phyloP scores from a whole-genome alignment of 106 monocot genomes.

The Narthecium ossifragum region DNA sequence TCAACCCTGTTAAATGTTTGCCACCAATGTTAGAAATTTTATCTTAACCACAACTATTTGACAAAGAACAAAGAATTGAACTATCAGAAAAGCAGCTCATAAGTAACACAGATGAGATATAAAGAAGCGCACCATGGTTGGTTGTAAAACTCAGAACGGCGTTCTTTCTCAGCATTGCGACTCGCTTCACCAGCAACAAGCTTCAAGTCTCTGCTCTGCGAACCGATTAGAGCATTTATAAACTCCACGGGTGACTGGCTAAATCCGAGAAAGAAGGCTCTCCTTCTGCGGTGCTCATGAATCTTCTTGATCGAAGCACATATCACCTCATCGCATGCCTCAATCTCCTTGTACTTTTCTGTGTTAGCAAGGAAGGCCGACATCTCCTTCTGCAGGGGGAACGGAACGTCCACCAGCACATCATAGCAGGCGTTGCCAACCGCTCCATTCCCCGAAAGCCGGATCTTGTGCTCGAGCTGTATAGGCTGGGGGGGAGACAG shows the following conservation, averaged over 20 bases:
- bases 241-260: conserved; percentile 98
- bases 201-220: conserved; percentile 87
- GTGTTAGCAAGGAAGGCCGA: conserved; percentile 65
- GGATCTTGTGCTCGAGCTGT: conserved; percentile 70
- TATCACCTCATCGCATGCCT: conserved; percentile 89
- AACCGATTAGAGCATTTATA: conserved; percentile 85
- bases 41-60: not conserved
- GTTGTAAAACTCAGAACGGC: conserved; percentile 85
- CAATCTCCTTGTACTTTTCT: conserved; percentile 92
- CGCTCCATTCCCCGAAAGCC: conserved; percentile 58
- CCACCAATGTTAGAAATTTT: not conserved
- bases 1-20: conserved; percentile 63
- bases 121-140: conserved; percentile 69
- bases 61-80: not conserved
- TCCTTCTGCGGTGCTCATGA: conserved; percentile 87
- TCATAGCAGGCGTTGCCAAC: conserved; percentile 81
- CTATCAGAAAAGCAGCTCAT: not conserved
- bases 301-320: conserved; percentile 95
- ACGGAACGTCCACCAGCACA: conserved; percentile 83
- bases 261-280: conserved; percentile 95
- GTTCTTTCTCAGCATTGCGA: conserved; percentile 79
- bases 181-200: conserved; percentile 78
- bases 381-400: conserved; percentile 94
- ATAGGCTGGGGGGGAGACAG: conserved; percentile 70
- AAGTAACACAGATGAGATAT: not conserved